Conservation (phyloP, 2,329 filamentous ascomycete genomes). For the Xylaria sp. region DNA sequence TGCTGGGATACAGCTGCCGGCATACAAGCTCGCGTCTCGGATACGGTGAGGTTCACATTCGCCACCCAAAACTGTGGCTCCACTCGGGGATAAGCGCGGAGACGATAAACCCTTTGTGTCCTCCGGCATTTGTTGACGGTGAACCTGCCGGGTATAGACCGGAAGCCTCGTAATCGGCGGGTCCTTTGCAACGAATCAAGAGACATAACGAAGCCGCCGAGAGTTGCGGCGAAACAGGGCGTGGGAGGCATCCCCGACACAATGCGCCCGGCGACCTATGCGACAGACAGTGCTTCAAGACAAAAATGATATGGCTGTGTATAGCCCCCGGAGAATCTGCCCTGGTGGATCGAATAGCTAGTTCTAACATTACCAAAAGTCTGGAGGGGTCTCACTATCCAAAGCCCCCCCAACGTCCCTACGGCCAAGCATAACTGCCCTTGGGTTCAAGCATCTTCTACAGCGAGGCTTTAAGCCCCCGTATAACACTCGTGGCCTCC, state of each 20-base stretch:
- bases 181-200: neutral
- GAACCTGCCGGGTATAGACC: neutral
- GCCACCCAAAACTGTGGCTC: no score
- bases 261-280: neutral
- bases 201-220: neutral
- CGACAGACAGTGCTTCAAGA: neutral
- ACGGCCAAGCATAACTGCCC: neutral
- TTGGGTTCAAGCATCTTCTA: neutral
- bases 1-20: neutral
- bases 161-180: neutral
- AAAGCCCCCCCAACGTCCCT: neutral
- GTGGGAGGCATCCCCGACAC: neutral
- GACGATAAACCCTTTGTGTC: neutral
- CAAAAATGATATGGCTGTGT: neutral
- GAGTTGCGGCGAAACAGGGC: neutral
- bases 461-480: neutral
- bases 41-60: neutral
- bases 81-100: neutral
- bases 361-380: neutral
- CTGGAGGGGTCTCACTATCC: neutral
- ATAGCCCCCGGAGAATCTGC: neutral
- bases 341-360: neutral
- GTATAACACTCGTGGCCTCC: slow-evolving; percentile 41
- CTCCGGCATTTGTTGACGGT: neutral
- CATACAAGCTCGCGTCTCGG: neutral